phyloP scores from a whole-genome alignment of 2,329 filamentous ascomycete genomes.

The Pleomassaria siparia region DNA sequence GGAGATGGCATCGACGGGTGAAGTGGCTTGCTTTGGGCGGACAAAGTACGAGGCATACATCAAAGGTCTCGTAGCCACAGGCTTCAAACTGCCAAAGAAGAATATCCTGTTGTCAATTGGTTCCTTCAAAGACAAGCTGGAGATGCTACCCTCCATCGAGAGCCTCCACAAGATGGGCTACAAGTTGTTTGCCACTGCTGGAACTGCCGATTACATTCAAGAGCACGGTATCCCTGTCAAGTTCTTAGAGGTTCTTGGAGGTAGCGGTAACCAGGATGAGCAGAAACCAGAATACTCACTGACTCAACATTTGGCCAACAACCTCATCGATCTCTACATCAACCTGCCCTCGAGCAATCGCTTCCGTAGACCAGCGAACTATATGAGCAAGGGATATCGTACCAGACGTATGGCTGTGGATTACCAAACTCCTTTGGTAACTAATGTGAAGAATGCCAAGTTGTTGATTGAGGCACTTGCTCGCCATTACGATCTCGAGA shows the following conservation, averaged over 20 bases:
- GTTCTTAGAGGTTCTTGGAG: slow-evolving; percentile 83
- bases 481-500: slow-evolving; percentile 80
- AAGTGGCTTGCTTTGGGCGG: slow-evolving; percentile 92
- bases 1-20: slow-evolving; percentile 98
- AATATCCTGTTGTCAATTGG: slow-evolving; percentile 96
- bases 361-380: slow-evolving; percentile 93
- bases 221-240: slow-evolving; percentile 91
- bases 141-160: slow-evolving; percentile 90
- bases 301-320: slow-evolving; percentile 94
- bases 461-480: slow-evolving; percentile 93
- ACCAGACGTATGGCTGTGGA: slow-evolving; percentile 98
- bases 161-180: slow-evolving; percentile 90
- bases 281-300: slow-evolving; percentile 96
- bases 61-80: slow-evolving; percentile 92
- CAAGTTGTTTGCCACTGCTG: slow-evolving; percentile 93
- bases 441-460: slow-evolving; percentile 99
- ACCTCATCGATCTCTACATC: slow-evolving; percentile 98
- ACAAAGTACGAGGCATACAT: slow-evolving; percentile 98
- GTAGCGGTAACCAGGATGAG: slow-evolving; percentile 64
- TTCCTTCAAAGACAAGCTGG: slow-evolving; percentile 96
- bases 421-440: slow-evolving; percentile 94
- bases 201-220: slow-evolving; percentile 94
- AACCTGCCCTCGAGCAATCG: slow-evolving; percentile 98
- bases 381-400: slow-evolving; percentile 97
- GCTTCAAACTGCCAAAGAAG: slow-evolving; percentile 93